These are phyloP conservation scores for Calonectria multiphialidica DNA, from an alignment of 2,329 filamentous ascomycete species.

Conservation along the genomic window DNA sequence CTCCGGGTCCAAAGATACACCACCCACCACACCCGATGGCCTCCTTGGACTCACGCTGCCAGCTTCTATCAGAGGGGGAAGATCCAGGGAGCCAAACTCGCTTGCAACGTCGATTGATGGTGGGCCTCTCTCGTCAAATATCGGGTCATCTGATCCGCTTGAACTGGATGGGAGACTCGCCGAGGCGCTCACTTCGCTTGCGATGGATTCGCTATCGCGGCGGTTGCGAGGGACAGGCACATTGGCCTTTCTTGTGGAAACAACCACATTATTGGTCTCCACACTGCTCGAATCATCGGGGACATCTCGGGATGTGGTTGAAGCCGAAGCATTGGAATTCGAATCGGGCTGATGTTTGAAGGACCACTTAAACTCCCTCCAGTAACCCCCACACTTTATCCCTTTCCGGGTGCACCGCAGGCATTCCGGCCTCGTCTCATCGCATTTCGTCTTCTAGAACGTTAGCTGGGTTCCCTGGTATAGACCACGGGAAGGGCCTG, in stretches of 20 bases:
- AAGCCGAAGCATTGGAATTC: background rate
- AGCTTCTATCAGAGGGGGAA: background rate
- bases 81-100: background rate
- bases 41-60: background rate
- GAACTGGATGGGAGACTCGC: background rate
- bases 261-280: background rate
- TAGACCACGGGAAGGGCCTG: background rate
- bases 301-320: background rate
- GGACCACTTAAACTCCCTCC: slow-evolving; percentile 53
- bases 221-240: background rate
- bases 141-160: slow-evolving; percentile 2
- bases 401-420: slow-evolving; percentile 43
- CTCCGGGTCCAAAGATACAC: background rate
- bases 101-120: background rate
- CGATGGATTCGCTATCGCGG: slow-evolving; percentile 6
- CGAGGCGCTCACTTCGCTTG: background rate
- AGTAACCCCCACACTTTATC: slow-evolving; percentile 44
- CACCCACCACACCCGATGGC: background rate
- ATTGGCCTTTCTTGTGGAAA: background rate
- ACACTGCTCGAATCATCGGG: background rate
- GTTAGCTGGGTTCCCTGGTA: slow-evolving; percentile 13
- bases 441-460: slow-evolving; percentile 45
- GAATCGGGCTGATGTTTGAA: slow-evolving; percentile 53
- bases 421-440: slow-evolving; percentile 46
- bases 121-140: background rate